Evolutionary conservation across 2,329 filamentous ascomycete species (phyloP).

Genomic region (Exserohilum turcica): DNA sequence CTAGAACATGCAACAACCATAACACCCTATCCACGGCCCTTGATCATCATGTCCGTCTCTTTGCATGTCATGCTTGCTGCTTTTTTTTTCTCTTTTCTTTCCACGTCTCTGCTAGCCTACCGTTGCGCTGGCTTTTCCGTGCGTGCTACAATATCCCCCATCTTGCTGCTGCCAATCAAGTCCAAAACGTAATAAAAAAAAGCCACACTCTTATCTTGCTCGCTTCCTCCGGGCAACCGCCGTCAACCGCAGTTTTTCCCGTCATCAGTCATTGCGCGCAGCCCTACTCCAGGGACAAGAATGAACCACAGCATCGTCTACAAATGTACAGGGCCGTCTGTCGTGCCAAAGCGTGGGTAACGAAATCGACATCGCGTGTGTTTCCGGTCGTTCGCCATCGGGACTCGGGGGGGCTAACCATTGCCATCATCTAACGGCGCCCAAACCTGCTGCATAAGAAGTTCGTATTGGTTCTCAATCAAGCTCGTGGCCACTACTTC

Average conservation of each 20-base stretch:
- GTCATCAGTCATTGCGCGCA: constrained; percentile 16
- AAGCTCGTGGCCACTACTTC: constrained; percentile 58
- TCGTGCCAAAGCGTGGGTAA: constrained; percentile 40
- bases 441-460: constrained; percentile 86
- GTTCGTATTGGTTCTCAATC: constrained; percentile 48
- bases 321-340: constrained; percentile 36
- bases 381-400: constrained; percentile 39
- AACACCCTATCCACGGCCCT: constrained; percentile 30
- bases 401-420: constrained; percentile 42
- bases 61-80: constrained; percentile 11
- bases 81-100: constrained; percentile 4
- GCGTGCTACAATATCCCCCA: constrained; percentile 17
- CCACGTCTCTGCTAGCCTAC: constrained; percentile 5
- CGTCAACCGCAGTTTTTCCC: not conserved
- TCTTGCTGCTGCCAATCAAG: constrained; percentile 31
- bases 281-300: constrained; percentile 25
- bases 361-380: constrained; percentile 41
- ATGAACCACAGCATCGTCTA: constrained; percentile 31
- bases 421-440: constrained; percentile 70
- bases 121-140: constrained; percentile 1
- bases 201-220: constrained; percentile 14
- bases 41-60: constrained; percentile 32
- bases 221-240: constrained; percentile 14
- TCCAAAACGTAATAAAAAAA: constrained; percentile 28
- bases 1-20: constrained; percentile 30